A percentile compares a stretch with the other conserved stretches of the same genome.
Conservation (phyloP, 2,329 filamentous ascomycete genomes). For the Chrysoporthe puriensis region DNA sequence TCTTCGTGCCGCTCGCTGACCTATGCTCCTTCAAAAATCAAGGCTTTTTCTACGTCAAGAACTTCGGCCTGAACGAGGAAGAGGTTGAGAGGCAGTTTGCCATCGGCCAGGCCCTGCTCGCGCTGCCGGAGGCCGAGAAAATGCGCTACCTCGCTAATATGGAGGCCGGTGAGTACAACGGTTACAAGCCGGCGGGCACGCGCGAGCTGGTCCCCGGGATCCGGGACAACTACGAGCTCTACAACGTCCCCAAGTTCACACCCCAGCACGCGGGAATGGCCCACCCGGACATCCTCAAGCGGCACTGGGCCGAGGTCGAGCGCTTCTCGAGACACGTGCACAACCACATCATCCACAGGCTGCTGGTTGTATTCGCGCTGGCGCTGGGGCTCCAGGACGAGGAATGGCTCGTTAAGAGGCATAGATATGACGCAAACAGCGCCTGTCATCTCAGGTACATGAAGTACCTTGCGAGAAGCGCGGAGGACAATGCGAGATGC, state of each 20-base stretch:
- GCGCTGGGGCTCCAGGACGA: conserved; percentile 61
- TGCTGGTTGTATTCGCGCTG: conserved; percentile 62
- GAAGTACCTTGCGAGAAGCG: conserved; percentile 53
- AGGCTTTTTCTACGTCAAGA: conserved; percentile 61
- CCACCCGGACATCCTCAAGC: conserved; percentile 51
- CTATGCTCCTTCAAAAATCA: not conserved
- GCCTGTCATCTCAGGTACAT: conserved; percentile 64
- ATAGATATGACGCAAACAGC: conserved; percentile 56
- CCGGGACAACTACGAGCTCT: conserved; percentile 61
- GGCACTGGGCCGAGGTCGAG: conserved; percentile 58
- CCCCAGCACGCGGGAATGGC: conserved; percentile 44
- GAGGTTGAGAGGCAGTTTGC: conserved; percentile 60
- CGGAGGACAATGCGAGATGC: conserved; percentile 39
- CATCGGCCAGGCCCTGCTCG: conserved; percentile 53
- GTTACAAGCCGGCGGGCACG: conserved; percentile 49
- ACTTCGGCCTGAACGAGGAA: conserved; percentile 59
- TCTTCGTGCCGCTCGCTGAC: not conserved
- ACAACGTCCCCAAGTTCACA: conserved; percentile 64
- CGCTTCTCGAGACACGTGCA: conserved; percentile 47
- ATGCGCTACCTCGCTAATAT: conserved; percentile 51
- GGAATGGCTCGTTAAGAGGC: conserved; percentile 56
- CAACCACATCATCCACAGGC: conserved; percentile 53
- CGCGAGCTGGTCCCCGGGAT: conserved; percentile 38
- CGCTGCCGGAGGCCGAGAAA: conserved; percentile 57
- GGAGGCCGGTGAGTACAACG: conserved; percentile 55